A percentile compares a stretch with the other conserved stretches of the same genome.
phyloP scores from a whole-genome alignment of 139 green algal species.

The Volvox reticuliferus region DNA sequence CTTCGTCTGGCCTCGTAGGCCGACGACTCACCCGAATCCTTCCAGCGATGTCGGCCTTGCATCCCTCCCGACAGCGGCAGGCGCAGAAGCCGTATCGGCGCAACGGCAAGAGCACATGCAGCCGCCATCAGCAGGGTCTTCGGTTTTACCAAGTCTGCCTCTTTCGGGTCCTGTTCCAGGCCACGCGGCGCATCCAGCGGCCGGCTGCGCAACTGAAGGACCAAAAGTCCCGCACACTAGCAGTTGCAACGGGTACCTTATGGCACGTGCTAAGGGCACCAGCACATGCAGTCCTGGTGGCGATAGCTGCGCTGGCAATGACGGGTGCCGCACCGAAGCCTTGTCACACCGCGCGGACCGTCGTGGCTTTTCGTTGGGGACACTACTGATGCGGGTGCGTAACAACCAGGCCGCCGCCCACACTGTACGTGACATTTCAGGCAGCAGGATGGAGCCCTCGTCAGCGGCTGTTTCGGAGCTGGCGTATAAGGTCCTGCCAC shows the following conservation, averaged over 20 bases:
- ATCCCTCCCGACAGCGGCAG: too few relatives aligned
- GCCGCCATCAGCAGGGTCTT: too few relatives aligned
- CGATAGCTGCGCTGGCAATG: background rate
- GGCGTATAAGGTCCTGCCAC: conserved; percentile 31
- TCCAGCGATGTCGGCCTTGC: background rate
- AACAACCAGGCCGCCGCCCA: background rate
- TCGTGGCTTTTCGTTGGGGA: background rate
- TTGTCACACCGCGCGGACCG: background rate
- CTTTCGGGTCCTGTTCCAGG: too few relatives aligned
- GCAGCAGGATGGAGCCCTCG: conserved; percentile 26
- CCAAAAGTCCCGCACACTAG: background rate
- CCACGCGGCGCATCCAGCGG: too few relatives aligned
- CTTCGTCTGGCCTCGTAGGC: background rate
- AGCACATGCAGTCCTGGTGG: background rate
- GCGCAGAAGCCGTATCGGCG: too few relatives aligned
- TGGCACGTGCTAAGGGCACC: background rate
- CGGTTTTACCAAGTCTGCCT: too few relatives aligned
- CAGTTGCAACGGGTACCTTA: background rate
- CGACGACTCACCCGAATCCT: background rate
- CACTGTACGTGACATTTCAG: background rate
- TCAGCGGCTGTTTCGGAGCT: conserved; percentile 9
- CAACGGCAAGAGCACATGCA: too few relatives aligned
- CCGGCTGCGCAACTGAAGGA: background rate
- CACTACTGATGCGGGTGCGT: background rate
- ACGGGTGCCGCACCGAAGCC: background rate